Conservation (phyloP, 2,329 filamentous ascomycete genomes). For the Paramyrothecium roridum region DNA sequence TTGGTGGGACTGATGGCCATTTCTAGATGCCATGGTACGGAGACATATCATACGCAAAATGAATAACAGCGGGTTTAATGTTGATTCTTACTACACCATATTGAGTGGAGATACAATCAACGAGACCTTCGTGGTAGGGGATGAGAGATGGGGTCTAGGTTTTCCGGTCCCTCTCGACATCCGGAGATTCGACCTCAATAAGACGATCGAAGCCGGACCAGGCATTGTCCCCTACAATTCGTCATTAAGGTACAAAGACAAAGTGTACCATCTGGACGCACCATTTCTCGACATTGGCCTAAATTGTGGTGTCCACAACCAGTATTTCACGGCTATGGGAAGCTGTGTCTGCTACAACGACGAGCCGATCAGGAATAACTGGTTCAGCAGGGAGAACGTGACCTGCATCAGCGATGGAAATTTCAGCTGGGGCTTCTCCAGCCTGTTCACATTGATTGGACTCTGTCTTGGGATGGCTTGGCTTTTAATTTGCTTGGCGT, state of each 20-base stretch:
- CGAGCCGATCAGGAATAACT: background rate
- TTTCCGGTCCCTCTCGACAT: background rate
- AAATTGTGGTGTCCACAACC: background rate
- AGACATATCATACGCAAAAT: no score
- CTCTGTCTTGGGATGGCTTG: background rate
- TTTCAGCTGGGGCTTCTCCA: background rate
- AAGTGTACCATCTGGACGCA: background rate
- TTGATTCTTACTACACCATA: background rate
- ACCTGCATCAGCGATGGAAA: background rate
- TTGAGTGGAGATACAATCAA: no score
- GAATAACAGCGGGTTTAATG: no score
- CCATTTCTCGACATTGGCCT: background rate
- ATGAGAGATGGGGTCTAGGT: no score
- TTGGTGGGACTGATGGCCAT: no score
- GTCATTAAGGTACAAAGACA: background rate
- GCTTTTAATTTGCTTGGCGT: background rate
- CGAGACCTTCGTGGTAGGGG: no score
- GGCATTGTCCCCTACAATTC: slow-evolving; percentile 1
- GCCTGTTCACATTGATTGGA: background rate
- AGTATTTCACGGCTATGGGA: background rate
- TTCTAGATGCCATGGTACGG: no score
- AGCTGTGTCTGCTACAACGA: slow-evolving; percentile 1
- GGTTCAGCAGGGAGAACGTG: background rate
- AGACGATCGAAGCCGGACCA: background rate
- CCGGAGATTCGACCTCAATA: background rate